Base-by-base conservation (phyloP, 305 asterid genomes). In the Fraxinus xanthoxyloides region DNA sequence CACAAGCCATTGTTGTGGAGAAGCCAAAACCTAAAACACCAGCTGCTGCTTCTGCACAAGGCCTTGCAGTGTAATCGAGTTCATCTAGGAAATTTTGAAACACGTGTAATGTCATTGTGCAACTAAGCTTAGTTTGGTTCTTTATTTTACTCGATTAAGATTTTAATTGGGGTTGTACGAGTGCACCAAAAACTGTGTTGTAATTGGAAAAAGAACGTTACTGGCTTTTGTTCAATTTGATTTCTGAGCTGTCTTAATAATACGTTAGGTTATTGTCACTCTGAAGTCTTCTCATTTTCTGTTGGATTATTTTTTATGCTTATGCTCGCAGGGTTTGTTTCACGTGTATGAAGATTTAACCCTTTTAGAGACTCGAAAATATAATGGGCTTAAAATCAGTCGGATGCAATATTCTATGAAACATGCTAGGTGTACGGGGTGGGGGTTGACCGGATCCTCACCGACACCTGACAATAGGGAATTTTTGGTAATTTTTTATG, bases 1-100 rank as follows among this genome's bases (percentile, higher is more conserved):
- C 98, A 19, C 99, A 97, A 77, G 98, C 98, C 81, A 97, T 94
- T 8, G 98, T 97, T 2, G 97, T 94, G 72, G 99, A 97, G 83
- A 92, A 91, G 35, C 74, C 91, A 7, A 91, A 91, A 84, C 91
- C 95, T 1, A 92, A 81, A 76, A 2, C 85, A 0, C 31, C 79
- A 0, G 88, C 85, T 1, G 90, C 87, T 12, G 84, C 87, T 48
- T 82, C 81, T 23, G 89, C 89, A 24, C 79, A 85, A 8, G 89
- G 86, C 3, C 32, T 86, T 2, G 77, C 88, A 0, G 91, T 92
- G 86, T 92, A 77, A 87, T 85, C 34, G 13, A 13, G 6, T 26
- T 26, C n/a, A 10, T 67, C 70, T 82, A 51, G 82, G 79, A 82
- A 77, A 32, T 69, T 82, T 82, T 82, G 78, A 85, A 2, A 83